Evolutionary conservation across 2,329 filamentous ascomycete species (phyloP).

Genomic region (Laburnicola sp.): DNA sequence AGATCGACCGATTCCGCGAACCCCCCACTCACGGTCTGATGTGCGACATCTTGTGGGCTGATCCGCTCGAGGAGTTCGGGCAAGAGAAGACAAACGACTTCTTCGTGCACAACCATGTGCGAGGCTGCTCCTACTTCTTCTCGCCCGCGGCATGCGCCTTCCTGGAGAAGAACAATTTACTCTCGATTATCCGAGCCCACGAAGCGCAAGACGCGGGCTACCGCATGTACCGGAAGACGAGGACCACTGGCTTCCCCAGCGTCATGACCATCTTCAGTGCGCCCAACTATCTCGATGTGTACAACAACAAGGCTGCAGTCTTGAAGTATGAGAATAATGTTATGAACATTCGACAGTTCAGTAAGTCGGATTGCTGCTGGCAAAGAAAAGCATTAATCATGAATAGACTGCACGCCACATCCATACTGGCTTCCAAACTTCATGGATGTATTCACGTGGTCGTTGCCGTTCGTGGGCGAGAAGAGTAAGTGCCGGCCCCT

Average conservation of each 20-base stretch:
- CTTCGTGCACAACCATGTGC: constrained; percentile 97
- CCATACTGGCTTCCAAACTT: constrained; percentile 99
- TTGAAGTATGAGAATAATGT: constrained; percentile 99
- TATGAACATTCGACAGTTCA: constrained; percentile 99
- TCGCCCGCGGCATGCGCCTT: constrained; percentile 95
- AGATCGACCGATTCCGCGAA: constrained; percentile 98
- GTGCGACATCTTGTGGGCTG: constrained; percentile 99
- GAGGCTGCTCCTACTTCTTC: constrained; percentile 99
- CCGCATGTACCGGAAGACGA: constrained; percentile 98
- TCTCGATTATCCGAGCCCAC: constrained; percentile 96
- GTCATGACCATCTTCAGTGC: constrained; percentile 99
- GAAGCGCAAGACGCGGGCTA: constrained; percentile 98
- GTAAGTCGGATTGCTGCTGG: constrained; percentile 25
- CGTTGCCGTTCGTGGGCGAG: constrained; percentile 94
- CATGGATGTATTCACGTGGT: constrained; percentile 99
- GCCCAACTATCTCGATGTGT: constrained; percentile 97
- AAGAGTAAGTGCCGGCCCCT: constrained; percentile 58
- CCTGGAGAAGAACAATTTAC: constrained; percentile 96
- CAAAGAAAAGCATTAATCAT: constrained; percentile 17
- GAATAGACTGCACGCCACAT: constrained; percentile 84
- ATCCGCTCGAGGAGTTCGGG: constrained; percentile 96
- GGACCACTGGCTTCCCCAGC: constrained; percentile 96
- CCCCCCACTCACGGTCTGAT: constrained; percentile 96
- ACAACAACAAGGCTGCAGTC: constrained; percentile 99
- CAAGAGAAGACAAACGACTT: constrained; percentile 98